Evolutionary conservation across 495 filamentous ascomycete genomes (phyloP).

Genomic region (Penicillium robsamsonii): DNA sequence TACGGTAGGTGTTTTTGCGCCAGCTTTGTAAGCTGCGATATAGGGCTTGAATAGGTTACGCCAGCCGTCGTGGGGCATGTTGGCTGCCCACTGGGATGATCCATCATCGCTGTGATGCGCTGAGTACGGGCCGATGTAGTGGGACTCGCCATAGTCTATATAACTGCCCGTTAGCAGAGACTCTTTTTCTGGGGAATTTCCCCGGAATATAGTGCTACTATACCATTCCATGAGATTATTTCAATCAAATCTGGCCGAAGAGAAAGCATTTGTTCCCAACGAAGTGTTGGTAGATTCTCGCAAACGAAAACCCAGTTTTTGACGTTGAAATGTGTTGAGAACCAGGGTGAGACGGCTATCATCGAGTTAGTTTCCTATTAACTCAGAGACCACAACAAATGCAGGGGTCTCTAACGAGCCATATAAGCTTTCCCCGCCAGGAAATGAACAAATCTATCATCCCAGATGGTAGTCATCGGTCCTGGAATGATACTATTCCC

Average conservation of each 20-base stretch:
- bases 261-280: constrained; percentile 53
- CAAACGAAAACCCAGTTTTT: constrained; percentile 54
- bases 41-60: constrained; percentile 10
- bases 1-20: neutral
- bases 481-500: constrained; percentile 49
- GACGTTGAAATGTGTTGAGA: constrained; percentile 37
- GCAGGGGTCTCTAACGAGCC: constrained; percentile 33
- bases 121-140: constrained; percentile 47
- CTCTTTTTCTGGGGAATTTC: neutral
- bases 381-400: too few species aligned
- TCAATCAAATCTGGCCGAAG: constrained; percentile 50
- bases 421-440: constrained; percentile 53
- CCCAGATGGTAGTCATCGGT: constrained; percentile 40
- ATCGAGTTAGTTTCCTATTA: neutral
- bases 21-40: constrained; percentile 21
- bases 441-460: constrained; percentile 46
- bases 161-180: neutral
- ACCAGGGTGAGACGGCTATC: constrained; percentile 38
- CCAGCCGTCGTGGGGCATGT: constrained; percentile 35
- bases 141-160: constrained; percentile 57
- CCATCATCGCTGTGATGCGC: constrained; percentile 53
- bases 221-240: constrained; percentile 60
- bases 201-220: rapidly evolving
- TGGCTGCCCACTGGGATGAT: constrained; percentile 55
- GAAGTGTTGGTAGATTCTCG: constrained; percentile 31